Conservation (phyloP, 2,329 filamentous ascomycete species). For the Trichophyton equinum region DNA sequence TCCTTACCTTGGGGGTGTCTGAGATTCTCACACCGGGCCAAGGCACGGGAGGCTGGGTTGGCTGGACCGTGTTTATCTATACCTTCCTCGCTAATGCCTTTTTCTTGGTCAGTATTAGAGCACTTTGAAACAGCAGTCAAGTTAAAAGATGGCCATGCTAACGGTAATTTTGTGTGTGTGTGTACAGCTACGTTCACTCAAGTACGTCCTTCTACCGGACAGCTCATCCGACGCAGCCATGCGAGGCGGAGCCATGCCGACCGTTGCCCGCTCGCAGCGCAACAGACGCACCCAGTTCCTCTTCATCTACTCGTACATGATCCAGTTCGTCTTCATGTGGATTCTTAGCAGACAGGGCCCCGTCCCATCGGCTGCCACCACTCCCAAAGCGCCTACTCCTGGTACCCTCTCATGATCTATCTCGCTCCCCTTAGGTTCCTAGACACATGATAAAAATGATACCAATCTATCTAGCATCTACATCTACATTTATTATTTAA, state of each 20-base stretch:
- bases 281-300: constrained; percentile 83
- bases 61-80: constrained; percentile 81
- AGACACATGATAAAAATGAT: neutral
- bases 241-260: constrained; percentile 48
- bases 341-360: constrained; percentile 47
- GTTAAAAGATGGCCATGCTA: neutral
- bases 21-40: constrained; percentile 66
- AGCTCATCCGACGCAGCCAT: constrained; percentile 53
- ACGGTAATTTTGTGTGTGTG: neutral
- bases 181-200: constrained; percentile 71
- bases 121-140: neutral
- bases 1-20: constrained; percentile 68
- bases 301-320: constrained; percentile 85
- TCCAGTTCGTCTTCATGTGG: constrained; percentile 95
- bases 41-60: constrained; percentile 75
- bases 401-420: neutral
- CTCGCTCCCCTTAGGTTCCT: neutral
- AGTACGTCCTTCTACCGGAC: constrained; percentile 90
- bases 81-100: constrained; percentile 90
- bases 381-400: neutral
- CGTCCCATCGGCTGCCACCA: constrained; percentile 18
- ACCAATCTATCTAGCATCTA: neutral
- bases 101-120: constrained; percentile 59
- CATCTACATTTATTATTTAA: neutral
- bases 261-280: constrained; percentile 70